phyloP scores from a whole-genome alignment of 1,284 basidiomycete genomes.

The Uromyces viciae-fabae region DNA sequence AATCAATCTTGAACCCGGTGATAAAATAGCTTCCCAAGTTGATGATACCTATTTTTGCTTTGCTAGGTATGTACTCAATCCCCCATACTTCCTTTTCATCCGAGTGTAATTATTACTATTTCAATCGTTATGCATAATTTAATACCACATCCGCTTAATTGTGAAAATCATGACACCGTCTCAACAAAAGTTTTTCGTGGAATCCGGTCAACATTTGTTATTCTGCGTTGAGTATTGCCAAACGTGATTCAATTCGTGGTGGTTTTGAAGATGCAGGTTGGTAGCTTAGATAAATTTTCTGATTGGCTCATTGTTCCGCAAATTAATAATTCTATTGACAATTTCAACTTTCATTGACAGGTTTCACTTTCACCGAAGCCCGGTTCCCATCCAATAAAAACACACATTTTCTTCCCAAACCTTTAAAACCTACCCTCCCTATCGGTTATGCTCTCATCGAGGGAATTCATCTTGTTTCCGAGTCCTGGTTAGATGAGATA shows the following conservation, averaged over 20 bases:
- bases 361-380: constrained; percentile 13
- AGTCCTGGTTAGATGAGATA: constrained; percentile 6
- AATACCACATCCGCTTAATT: no score
- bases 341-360: not conserved
- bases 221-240: not conserved
- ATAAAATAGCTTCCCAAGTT: not conserved
- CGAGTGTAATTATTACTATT: not conserved
- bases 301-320: no score
- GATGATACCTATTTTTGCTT: not conserved
- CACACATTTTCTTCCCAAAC: constrained; percentile 29
- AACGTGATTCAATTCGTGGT: not conserved
- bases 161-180: no score
- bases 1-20: not conserved
- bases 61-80: not conserved
- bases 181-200: constrained; percentile 29
- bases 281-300: not conserved
- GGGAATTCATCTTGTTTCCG: constrained; percentile 25
- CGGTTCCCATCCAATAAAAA: not conserved
- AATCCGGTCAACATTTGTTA: constrained; percentile 23
- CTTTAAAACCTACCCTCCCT: constrained; percentile 13
- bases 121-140: no score
- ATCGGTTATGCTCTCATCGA: constrained; percentile 19
- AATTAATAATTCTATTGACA: not conserved
- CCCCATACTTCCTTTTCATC: not conserved
- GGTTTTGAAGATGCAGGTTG: constrained; percentile 1